Evolutionary conservation across 495 filamentous ascomycete genomes (phyloP).

Genomic region (Chaetomium fimeti): DNA sequence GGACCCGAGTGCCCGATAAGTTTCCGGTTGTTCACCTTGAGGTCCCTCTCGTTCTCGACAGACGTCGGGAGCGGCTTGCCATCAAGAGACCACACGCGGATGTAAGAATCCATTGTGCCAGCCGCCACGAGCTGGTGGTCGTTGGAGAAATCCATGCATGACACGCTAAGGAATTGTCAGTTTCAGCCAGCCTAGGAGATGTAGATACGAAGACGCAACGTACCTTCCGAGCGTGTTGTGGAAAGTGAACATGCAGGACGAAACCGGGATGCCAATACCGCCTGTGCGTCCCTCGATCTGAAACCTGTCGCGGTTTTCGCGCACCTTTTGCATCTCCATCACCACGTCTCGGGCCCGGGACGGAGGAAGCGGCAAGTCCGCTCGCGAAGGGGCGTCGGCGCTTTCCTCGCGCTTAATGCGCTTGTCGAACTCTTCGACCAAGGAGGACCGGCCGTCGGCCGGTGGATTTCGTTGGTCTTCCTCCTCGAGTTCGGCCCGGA

Average conservation of each 20-base stretch:
- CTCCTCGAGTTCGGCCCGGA: slow-evolving; percentile 77
- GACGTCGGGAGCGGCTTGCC: slow-evolving; percentile 64
- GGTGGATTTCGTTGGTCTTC: slow-evolving; percentile 73
- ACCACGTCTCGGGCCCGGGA: slow-evolving; percentile 83
- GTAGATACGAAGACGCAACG: slow-evolving; percentile 29
- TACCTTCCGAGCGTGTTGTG: slow-evolving; percentile 92
- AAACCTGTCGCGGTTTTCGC: slow-evolving; percentile 87
- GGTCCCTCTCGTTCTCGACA: slow-evolving; percentile 40
- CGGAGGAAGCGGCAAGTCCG: slow-evolving; percentile 78
- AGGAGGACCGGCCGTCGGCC: slow-evolving; percentile 57
- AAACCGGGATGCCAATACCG: slow-evolving; percentile 74
- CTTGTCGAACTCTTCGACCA: slow-evolving; percentile 75
- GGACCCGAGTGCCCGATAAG: slow-evolving; percentile 89
- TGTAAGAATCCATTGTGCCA: slow-evolving; percentile 89
- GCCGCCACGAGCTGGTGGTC: slow-evolving; percentile 81
- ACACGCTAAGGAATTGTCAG: slow-evolving; percentile 58
- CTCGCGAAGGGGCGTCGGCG: slow-evolving; percentile 73
- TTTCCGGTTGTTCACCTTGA: slow-evolving; percentile 62
- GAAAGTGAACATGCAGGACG: slow-evolving; percentile 93
- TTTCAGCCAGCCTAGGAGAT: not conserved
- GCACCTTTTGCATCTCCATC: slow-evolving; percentile 92
- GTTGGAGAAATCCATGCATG: slow-evolving; percentile 88
- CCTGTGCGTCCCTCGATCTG: slow-evolving; percentile 76
- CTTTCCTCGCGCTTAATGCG: slow-evolving; percentile 87
- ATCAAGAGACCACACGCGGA: slow-evolving; percentile 86